Base-by-base conservation (phyloP, 345 rosid genomes). In the Lepidium didymum region DNA sequence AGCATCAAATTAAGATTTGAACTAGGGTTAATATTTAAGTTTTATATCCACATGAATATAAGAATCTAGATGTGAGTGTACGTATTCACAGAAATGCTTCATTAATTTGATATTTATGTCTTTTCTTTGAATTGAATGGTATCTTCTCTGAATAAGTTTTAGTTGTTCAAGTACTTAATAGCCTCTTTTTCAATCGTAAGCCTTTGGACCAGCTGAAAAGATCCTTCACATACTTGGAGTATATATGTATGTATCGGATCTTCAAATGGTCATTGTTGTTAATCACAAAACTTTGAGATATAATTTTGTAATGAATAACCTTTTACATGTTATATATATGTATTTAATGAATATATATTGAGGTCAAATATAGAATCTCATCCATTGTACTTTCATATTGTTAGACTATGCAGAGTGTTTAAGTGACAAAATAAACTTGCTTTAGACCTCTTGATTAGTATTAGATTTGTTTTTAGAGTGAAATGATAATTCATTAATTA, bases 1-100 rank as follows among this genome's bases (percentile, higher is more conserved):
- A 63, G 57, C 37, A 27, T 36, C 75, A 53, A 51, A 36, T n/a
- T n/a, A n/a, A n/a, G 29, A 42, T 60, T 70, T 52, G 62, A 53
- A 18, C 51, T 63, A 72, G 64, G 51, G 57, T 62, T 63, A 56
- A 19, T 54, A 16, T 25, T 53, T 70, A 53, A 43, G 63, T 35
- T 36, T 44, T 71, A 13, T 62, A 70, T 21, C 54, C 64, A 71
- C 47, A 52, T 51, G 38, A 23, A 33, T 62, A 55, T 54, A 62
- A 35, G 50, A 62, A 25, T 44, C n/a, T 71, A n/a, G 47, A 55
- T 63, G 55, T 71, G 69, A 35, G 55, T 54, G 69, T n/a, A n/a
- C n/a, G n/a, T 43, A 54, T 63, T 57, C 56, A 13, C 45, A 35
- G 75, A 35, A 53, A 53, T 62, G 69, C 68, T 61, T 42, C 6